Evolutionary conservation across 805 yeast genomes (phyloP).

Genomic region (Ogataea methanolica): DNA sequence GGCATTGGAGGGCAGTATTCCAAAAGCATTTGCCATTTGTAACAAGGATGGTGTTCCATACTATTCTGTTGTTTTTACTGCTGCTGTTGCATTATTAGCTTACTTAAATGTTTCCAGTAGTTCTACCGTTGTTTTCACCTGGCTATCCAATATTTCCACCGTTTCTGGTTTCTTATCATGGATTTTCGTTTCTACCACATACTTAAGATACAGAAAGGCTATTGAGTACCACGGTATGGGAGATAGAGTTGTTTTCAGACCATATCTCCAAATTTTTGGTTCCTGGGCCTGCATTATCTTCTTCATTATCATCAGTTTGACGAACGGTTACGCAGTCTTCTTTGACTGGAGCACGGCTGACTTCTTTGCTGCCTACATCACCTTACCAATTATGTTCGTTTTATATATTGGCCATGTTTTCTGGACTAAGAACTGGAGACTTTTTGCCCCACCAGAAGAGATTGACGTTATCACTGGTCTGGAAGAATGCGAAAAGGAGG

Average conservation of each 20-base stretch:
- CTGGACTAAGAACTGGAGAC: constrained; percentile 38
- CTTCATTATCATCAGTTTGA: constrained; percentile 49
- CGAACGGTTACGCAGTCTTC: constrained; percentile 68
- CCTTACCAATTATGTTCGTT: constrained; percentile 49
- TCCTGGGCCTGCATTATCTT: constrained; percentile 46
- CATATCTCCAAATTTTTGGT: constrained; percentile 53
- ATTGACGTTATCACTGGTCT: constrained; percentile 62
- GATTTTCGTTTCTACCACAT: constrained; percentile 49
- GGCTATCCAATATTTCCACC: constrained; percentile 66
- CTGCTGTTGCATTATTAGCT: constrained; percentile 41
- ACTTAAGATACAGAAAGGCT: constrained; percentile 63
- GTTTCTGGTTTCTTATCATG: constrained; percentile 65
- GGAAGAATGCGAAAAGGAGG: constrained; percentile 54
- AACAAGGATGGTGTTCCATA: constrained; percentile 57
- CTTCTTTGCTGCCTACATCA: constrained; percentile 64
- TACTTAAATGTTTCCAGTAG: constrained; percentile 52
- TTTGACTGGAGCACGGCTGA: constrained; percentile 43
- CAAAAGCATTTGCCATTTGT: constrained; percentile 29
- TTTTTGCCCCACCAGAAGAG: constrained; percentile 50
- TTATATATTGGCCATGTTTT: constrained; percentile 56
- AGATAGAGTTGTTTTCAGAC: constrained; percentile 55
- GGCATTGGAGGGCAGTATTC: constrained; percentile 37
- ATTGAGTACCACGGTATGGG: constrained; percentile 45
- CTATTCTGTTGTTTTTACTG: constrained; percentile 40
- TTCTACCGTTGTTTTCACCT: constrained; percentile 51